These are phyloP conservation scores for Solanum habrochaites DNA, from an alignment of 257 asterid species.

Conservation along the genomic window DNA sequence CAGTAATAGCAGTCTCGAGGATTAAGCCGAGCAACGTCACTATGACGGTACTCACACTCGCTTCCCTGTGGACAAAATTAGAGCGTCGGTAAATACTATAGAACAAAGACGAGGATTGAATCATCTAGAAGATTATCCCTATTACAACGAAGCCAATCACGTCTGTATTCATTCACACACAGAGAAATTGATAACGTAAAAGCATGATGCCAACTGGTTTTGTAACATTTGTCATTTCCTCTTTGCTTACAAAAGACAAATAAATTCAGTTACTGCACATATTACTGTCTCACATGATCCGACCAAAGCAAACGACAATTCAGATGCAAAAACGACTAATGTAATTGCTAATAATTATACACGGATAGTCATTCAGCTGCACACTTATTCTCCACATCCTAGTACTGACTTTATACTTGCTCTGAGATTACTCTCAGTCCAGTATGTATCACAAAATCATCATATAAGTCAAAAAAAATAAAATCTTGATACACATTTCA, in stretches of 20 bases:
- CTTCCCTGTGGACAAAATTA: slow-evolving; percentile 40
- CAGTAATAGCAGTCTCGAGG: slow-evolving; percentile 90
- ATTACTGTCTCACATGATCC: neutral
- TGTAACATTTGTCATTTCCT: neutral
- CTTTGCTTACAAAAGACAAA: neutral
- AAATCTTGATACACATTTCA: neutral
- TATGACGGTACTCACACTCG: slow-evolving; percentile 87
- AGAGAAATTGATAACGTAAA: neutral
- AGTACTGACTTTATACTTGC: neutral
- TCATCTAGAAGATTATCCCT: neutral
- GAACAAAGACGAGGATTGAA: neutral
- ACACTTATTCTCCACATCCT: neutral
- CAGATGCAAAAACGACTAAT: neutral
- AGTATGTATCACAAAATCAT: neutral
- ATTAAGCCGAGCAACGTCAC: slow-evolving; percentile 72
- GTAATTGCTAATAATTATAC: neutral
- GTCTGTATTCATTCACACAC: neutral
- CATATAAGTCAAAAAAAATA: neutral
- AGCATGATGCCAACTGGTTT: neutral
- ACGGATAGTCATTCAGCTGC: neutral
- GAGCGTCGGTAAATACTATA: neutral
- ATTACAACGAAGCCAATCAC: neutral
- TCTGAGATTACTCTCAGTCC: neutral
- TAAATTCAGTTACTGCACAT: neutral
- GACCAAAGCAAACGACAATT: neutral